Evolutionary conservation across 179 eudicot genomes (phyloP), one percentile per base, ranked within the genome.

Genomic region (Drosera spatulata): DNA sequence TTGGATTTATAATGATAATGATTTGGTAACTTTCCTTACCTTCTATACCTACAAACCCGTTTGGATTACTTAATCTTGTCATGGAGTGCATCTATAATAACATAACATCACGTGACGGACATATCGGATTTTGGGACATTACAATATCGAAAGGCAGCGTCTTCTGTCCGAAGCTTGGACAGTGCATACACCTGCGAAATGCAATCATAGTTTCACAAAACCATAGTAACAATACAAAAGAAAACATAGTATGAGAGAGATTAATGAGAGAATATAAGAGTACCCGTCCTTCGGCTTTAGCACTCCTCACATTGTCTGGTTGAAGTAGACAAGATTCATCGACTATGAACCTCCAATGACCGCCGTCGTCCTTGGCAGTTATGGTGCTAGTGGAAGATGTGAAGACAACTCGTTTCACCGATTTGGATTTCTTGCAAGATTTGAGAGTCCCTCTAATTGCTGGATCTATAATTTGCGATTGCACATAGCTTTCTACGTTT

Each of bases 331-430:
- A 85, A 15, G 85, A 75, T 72, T 87, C 95, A 66, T 87, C 80
- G 37, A 85, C 88, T 5, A 77, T 39, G 0, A 66, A 60, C 55
- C 63, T 59, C 91, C 91, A 82, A 22, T 66, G 72, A 42, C 81
- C 85, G 7, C 68, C 49, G 37, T 33, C 50, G 56, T 79, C 85
- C 56, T 75, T 77, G 47, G 83, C 81, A 22, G 86, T 85, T 53
- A 87, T 75, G 37, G 91, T 87, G 61, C 91, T 85, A 22, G 82
- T 82, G 41, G 96, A 87, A 41, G 96, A 87, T 55, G 96, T 85
- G 53, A 82, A 75, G 59, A 85, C 80, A 15, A 87, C 84, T 44
- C 81, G 72, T 62, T 70, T 85, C 40, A 77, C 88, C 6, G 82
- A 65, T 39, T 56, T 53, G 3, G 85, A 54, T 60, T 68, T 80